These are phyloP conservation scores for Globisporangium spinosum DNA, from an alignment of 352 stramenopile species.

Conservation along the genomic window DNA sequence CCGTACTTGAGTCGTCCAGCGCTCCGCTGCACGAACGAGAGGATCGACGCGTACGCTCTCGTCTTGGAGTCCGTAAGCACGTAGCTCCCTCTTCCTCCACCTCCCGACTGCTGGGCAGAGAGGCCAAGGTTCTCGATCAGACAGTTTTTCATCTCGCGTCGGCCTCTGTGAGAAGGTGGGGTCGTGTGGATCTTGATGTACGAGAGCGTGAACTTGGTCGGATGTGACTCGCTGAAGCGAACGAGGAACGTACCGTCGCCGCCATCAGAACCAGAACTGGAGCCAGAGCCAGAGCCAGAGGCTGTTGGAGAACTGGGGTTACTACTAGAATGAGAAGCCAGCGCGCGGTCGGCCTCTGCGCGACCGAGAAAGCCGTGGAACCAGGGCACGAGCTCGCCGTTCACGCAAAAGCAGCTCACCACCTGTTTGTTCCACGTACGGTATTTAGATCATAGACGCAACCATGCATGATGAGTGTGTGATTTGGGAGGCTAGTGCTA, in stretches of 20 bases:
- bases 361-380: conserved; percentile 66
- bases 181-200: conserved; percentile 67
- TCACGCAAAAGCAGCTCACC: conserved; percentile 56
- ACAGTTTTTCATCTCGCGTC: conserved; percentile 67
- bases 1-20: conserved; percentile 52
- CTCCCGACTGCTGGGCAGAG: not conserved
- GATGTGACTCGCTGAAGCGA: conserved; percentile 77
- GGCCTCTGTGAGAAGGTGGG: conserved; percentile 19
- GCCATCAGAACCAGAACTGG: not conserved
- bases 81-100: conserved; percentile 28
- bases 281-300: not conserved
- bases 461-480: not conserved
- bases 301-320: not conserved
- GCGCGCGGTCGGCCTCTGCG: conserved; percentile 39
- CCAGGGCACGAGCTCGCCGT: conserved; percentile 61
- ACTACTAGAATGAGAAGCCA: conserved; percentile 14
- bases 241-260: conserved; percentile 72
- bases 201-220: conserved; percentile 69
- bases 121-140: conserved; percentile 58
- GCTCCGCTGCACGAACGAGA: conserved; percentile 58
- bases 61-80: conserved; percentile 45
- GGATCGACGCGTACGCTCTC: conserved; percentile 57
- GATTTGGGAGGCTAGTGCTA: not conserved
- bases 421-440: conserved; percentile 18
- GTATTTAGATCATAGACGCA: not conserved